Evolutionary conservation across 495 filamentous ascomycete genomes (phyloP).

Genomic region (Penicillium pancosmium): DNA sequence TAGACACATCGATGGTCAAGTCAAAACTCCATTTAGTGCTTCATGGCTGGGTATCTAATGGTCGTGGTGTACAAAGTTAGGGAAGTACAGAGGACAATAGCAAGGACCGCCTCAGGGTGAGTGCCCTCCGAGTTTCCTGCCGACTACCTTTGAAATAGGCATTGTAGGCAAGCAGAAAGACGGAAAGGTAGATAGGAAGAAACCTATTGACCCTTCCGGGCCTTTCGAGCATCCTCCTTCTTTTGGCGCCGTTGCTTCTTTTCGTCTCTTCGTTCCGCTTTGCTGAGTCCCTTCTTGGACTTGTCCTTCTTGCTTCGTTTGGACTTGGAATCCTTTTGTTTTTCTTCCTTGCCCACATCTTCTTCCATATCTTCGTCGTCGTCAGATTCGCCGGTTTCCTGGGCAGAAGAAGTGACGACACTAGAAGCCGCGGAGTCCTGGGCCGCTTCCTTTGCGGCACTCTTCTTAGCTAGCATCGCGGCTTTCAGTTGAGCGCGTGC

Average conservation of each 20-base stretch:
- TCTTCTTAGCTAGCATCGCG: conserved; percentile 41
- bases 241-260: conserved; percentile 45
- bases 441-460: conserved; percentile 9
- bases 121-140: background rate
- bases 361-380: conserved; percentile 22
- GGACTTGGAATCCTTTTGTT: conserved; percentile 16
- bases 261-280: conserved; percentile 27
- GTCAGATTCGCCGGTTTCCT: conserved; percentile 30
- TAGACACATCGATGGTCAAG: background rate
- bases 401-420: conserved; percentile 24
- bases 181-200: background rate
- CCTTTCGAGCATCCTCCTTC: conserved; percentile 38
- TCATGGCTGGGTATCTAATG: conserved; percentile 6
- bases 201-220: conserved; percentile 28
- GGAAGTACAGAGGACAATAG: conserved; percentile 3
- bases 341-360: conserved; percentile 6
- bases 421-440: conserved; percentile 17
- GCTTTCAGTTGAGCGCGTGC: conserved; percentile 55
- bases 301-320: conserved; percentile 27
- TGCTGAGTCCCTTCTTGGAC: conserved; percentile 29
- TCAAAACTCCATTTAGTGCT: conserved; percentile 6
- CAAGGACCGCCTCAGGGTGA: conserved; percentile 1
- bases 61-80: conserved; percentile 3
- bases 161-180: background rate
- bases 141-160: background rate